A percentile compares a stretch with the other conserved stretches of the same genome.
These are phyloP conservation scores for Turritis glabra DNA, from an alignment of 345 rosid genomes.

Conservation along the genomic window DNA sequence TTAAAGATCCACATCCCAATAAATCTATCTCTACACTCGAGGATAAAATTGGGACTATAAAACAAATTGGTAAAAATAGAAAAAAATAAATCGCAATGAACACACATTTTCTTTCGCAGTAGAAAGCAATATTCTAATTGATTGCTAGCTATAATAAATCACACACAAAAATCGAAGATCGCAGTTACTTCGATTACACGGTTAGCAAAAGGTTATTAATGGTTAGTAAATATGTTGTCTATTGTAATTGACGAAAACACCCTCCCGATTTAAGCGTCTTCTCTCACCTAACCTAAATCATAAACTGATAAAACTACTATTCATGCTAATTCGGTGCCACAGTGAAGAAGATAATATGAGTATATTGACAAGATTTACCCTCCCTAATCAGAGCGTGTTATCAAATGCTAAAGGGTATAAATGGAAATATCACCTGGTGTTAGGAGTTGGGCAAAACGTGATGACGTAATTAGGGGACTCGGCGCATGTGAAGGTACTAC, in stretches of 20 bases:
- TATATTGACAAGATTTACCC: background rate
- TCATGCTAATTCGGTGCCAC: constrained; percentile 16
- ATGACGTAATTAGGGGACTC: constrained; percentile 63
- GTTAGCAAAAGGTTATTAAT: constrained; percentile 18
- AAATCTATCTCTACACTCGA: background rate
- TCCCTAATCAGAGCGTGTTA: background rate
- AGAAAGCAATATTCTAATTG: too few relatives aligned
- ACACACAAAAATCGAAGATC: background rate
- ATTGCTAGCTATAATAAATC: too few relatives aligned
- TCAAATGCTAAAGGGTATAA: accelerated
- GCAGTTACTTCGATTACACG: constrained; percentile 17
- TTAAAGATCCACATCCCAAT: constrained; percentile 29
- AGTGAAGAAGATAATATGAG: background rate
- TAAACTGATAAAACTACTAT: too few relatives aligned
- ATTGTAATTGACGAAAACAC: background rate
- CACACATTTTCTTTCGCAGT: constrained; percentile 12
- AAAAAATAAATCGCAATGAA: background rate
- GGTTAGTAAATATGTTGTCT: constrained; percentile 14
- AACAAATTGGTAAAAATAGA: background rate
- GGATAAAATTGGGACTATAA: background rate
- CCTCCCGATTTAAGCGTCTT: background rate
- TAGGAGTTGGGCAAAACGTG: constrained; percentile 88
- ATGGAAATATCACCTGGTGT: constrained; percentile 57
- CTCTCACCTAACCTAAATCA: constrained; percentile 8
- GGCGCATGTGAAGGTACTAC: constrained; percentile 94